These are phyloP conservation scores for Erigeron canadensis DNA, from an alignment of 129 eudicot genomes.

Conservation along the genomic window DNA sequence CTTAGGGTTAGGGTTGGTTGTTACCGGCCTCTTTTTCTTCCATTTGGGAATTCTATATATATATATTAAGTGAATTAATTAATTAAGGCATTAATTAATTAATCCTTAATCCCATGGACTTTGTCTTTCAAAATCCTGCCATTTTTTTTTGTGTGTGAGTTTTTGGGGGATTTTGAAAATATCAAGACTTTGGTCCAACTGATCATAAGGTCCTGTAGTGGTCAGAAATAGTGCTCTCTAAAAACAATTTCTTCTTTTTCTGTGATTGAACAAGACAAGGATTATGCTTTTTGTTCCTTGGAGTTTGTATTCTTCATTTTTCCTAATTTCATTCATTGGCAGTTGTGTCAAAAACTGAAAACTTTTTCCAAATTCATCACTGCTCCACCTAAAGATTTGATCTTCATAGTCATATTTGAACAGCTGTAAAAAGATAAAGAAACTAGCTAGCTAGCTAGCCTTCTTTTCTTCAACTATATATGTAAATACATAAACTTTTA, in stretches of 20 bases:
- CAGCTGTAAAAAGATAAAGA: constrained; percentile 23
- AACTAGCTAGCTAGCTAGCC: too few relatives aligned
- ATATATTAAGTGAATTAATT: constrained; percentile 8
- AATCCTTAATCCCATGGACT: constrained; percentile 21
- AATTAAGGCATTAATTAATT: constrained; percentile 20
- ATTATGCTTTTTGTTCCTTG: constrained; percentile 85
- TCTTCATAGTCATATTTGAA: constrained; percentile 15
- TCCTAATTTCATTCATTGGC: constrained; percentile 40
- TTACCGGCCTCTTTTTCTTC: constrained; percentile 40
- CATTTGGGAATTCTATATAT: constrained; percentile 15
- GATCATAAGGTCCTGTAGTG: constrained; percentile 28
- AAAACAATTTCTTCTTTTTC: constrained; percentile 43
- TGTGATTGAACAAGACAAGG: constrained; percentile 84
- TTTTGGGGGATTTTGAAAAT: constrained; percentile 65
- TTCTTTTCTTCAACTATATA: constrained; percentile 18
- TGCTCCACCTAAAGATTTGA: constrained; percentile 26
- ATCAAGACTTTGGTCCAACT: constrained; percentile 57
- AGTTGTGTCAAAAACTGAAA: constrained; percentile 43
- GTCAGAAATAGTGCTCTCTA: constrained; percentile 42
- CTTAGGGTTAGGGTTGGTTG: constrained; percentile 41
- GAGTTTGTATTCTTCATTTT: constrained; percentile 54
- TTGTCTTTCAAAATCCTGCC: constrained; percentile 22
- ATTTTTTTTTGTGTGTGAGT: constrained; percentile 40
- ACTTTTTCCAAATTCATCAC: constrained; percentile 29
- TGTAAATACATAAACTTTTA: constrained; percentile 23